Conservation (phyloP, 2,329 filamentous ascomycete species). For the Monilinia vaccinii-corymbosi region DNA sequence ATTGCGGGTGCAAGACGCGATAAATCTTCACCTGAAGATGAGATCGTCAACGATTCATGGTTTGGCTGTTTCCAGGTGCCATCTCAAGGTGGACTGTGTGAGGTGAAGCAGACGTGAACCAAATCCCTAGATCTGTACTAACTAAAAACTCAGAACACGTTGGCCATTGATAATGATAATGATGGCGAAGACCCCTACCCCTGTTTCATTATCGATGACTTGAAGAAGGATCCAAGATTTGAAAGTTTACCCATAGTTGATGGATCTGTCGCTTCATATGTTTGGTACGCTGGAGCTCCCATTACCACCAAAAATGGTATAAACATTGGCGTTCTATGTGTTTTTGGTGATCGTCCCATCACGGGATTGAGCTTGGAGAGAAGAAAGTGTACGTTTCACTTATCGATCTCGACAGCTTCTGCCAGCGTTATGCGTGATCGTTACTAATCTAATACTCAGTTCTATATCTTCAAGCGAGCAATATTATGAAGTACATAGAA, state of each 20-base stretch:
- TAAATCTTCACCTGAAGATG: background rate
- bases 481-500: slow-evolving; percentile 51
- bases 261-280: slow-evolving; percentile 7
- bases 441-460: slow-evolving; percentile 32
- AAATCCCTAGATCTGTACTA: background rate
- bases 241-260: slow-evolving; percentile 10
- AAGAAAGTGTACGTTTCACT: slow-evolving; percentile 4
- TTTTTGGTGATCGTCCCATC: slow-evolving; percentile 39
- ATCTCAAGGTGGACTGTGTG: slow-evolving; percentile 25
- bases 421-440: slow-evolving; percentile 32
- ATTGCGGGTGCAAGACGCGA: slow-evolving; percentile 20
- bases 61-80: slow-evolving; percentile 23
- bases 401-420: slow-evolving; percentile 35
- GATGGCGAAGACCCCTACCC: slow-evolving; percentile 3
- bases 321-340: slow-evolving; percentile 46
- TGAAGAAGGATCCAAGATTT: slow-evolving; percentile 11
- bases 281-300: slow-evolving; percentile 14
- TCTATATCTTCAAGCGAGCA: slow-evolving; percentile 37
- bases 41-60: slow-evolving; percentile 17
- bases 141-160: slow-evolving; percentile 1
- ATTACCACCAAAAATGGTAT: slow-evolving; percentile 5
- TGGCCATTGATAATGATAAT: background rate
- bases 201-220: slow-evolving; percentile 11
- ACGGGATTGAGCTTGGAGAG: background rate
- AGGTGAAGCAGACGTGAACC: slow-evolving; percentile 15